Conservation (phyloP, 2,329 filamentous ascomycete species). For the Monascus ruber region DNA sequence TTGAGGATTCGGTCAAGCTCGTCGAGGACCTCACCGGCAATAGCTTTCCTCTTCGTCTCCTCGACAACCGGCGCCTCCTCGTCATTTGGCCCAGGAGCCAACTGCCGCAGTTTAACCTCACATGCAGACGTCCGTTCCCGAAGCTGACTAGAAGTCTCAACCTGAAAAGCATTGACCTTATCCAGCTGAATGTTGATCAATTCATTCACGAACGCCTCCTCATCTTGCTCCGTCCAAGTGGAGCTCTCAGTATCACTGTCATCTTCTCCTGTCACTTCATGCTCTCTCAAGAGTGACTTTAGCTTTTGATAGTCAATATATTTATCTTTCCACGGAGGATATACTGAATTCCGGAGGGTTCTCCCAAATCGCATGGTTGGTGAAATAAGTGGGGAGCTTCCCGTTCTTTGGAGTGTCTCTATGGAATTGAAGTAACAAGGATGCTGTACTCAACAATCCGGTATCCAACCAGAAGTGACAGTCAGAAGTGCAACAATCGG, state of each 20-base stretch:
- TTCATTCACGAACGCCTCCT: slow-evolving; percentile 88
- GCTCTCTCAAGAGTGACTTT: slow-evolving; percentile 77
- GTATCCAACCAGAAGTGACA: too few relatives aligned
- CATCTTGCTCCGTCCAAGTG: slow-evolving; percentile 84
- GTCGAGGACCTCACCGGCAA: slow-evolving; percentile 57
- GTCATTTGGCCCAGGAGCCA: slow-evolving; percentile 31
- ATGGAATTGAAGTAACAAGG: too few relatives aligned
- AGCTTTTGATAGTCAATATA: slow-evolving; percentile 96
- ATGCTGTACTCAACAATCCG: too few relatives aligned
- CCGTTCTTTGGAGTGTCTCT: too few relatives aligned
- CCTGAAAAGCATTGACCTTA: slow-evolving; percentile 85
- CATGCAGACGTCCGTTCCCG: slow-evolving; percentile 66
- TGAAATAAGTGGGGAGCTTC: neutral
- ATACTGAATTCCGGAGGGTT: slow-evolving; percentile 68
- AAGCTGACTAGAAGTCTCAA: slow-evolving; percentile 67
- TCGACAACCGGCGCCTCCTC: slow-evolving; percentile 21
- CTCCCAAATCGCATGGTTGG: slow-evolving; percentile 79
- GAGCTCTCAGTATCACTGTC: slow-evolving; percentile 44
- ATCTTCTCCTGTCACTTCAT: slow-evolving; percentile 41
- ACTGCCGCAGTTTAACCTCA: slow-evolving; percentile 52
- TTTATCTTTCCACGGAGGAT: slow-evolving; percentile 79
- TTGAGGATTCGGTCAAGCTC: slow-evolving; percentile 83
- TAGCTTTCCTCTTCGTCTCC: slow-evolving; percentile 36
- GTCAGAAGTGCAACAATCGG: too few relatives aligned
- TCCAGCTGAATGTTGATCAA: slow-evolving; percentile 89